A percentile compares a stretch with the other conserved stretches of the same genome.
Conservation (phyloP, 495 filamentous ascomycete genomes). For the Hypomontagnella monticulosa region DNA sequence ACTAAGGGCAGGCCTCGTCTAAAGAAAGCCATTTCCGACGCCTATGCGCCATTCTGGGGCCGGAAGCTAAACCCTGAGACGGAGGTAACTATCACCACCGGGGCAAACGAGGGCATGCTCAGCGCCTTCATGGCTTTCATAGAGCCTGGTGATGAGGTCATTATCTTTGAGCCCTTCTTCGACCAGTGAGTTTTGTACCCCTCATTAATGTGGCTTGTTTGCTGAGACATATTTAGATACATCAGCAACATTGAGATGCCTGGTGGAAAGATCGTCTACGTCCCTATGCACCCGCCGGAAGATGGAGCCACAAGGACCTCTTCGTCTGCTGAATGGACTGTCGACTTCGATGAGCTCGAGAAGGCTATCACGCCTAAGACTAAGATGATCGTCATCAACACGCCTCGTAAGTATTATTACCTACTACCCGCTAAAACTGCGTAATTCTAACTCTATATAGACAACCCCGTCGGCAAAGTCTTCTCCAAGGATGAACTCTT, state of each 20-base stretch:
- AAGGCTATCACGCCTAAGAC: constrained; percentile 84
- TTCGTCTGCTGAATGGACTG: constrained; percentile 85
- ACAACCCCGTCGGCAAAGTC: constrained; percentile 97
- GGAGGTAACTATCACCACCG: constrained; percentile 94
- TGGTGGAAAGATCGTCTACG: constrained; percentile 91
- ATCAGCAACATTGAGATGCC: constrained; percentile 98
- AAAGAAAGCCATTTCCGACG: constrained; percentile 88
- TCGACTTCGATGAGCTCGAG: constrained; percentile 86
- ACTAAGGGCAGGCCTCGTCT: constrained; percentile 91
- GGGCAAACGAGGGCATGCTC: constrained; percentile 97
- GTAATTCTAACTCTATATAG: constrained; percentile 45
- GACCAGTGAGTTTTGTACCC: constrained; percentile 76
- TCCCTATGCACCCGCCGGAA: constrained; percentile 89
- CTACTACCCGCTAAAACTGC: no score
- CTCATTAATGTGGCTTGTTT: not conserved
- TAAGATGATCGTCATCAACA: constrained; percentile 92
- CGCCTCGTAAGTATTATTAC: constrained; percentile 54
- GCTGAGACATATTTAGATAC: constrained; percentile 63
- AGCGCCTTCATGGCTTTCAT: constrained; percentile 98
- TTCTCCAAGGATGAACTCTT: constrained; percentile 85
- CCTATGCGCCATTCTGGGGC: constrained; percentile 88
- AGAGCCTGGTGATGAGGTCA: constrained; percentile 93
- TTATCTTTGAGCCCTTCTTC: constrained; percentile 98
- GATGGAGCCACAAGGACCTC: constrained; percentile 81
- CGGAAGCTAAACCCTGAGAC: constrained; percentile 83